Conservation (phyloP, 495 filamentous ascomycete genomes). For the Aspergillus asperescens region DNA sequence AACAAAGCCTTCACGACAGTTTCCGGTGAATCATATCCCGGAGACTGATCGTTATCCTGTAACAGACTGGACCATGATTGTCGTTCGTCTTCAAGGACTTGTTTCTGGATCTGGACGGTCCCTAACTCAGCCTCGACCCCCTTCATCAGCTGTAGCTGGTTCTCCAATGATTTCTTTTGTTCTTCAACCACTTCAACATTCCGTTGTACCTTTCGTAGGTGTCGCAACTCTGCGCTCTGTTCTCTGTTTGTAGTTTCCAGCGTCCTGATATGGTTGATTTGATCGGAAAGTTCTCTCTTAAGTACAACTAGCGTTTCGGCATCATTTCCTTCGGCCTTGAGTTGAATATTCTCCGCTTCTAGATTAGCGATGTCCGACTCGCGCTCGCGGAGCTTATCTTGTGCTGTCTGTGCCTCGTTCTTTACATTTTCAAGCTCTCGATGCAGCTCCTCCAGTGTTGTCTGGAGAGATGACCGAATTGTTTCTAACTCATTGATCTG, state of each 20-base stretch:
- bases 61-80: conserved; percentile 83
- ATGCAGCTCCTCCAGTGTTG: conserved; percentile 64
- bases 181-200: conserved; percentile 93
- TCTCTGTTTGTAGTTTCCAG: conserved; percentile 77
- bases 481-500: conserved; percentile 65
- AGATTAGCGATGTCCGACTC: conserved; percentile 65
- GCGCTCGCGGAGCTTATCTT: conserved; percentile 60
- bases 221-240: conserved; percentile 72
- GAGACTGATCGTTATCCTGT: conserved; percentile 55
- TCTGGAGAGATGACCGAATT: conserved; percentile 60
- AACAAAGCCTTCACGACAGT: conserved; percentile 78
- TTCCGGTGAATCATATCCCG: conserved; percentile 83
- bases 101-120: conserved; percentile 74
- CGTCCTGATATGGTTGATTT: conserved; percentile 80
- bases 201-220: conserved; percentile 70
- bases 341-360: conserved; percentile 73
- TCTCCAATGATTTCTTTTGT: conserved; percentile 81
- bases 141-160: conserved; percentile 68
- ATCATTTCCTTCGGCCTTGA: conserved; percentile 82
- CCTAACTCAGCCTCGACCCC: conserved; percentile 67
- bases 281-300: conserved; percentile 80
- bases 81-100: conserved; percentile 83
- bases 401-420: conserved; percentile 54
- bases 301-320: conserved; percentile 75
- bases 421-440: conserved; percentile 63